Base-by-base conservation (phyloP, 177 flowering plant genomes). In the Telopea speciosissima region DNA sequence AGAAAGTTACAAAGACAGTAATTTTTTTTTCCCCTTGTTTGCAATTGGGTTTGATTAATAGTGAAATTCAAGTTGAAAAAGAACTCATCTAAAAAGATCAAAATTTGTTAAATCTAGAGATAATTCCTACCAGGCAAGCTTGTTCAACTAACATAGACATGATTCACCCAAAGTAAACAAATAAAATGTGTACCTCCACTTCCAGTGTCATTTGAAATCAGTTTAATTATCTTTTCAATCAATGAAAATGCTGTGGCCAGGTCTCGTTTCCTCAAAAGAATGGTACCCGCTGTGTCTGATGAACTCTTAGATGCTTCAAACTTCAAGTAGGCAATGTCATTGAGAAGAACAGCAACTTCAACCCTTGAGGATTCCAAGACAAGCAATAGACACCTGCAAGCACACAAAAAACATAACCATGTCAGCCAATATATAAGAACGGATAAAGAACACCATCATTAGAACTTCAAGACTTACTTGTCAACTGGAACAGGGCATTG, bases 281-380 rank as follows among this genome's bases (percentile, higher is more conserved):
- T 67, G 21, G 66, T 62, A 60, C 85, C 92, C 58, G 77, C 69
- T 70, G 74, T 72, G n/a, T 85, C 66, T 42, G 95, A 79, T 65
- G 84, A 72, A 71, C 66, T 79, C 52, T 80, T 77, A 8, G 92
- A 79, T 68, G 89, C 90, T 81, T 90, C 97, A 86, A 85, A 85
- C 77, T 89, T 95, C 68, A 89, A 70, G 76, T 90, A 90, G 31
- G 97, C 93, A 24, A 92, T 78, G 61, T 95, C 97, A 86, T 92
- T 91, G 52, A 92, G 86, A 72, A 92, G 77, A 70, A 95, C 96
- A 65, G 97, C 91, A 68, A 91, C 77, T 79, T 95, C 99, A 70
- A 95, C 93, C 78, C 97, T 86, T 14, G 99, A 83, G 28, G 89
- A 80, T 86, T 95, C 97, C 72, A 95, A 73, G 28, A 92, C 94